These are phyloP conservation scores for Nitzschia sp. DNA, from an alignment of 108 stramenopile species.

Conservation along the genomic window DNA sequence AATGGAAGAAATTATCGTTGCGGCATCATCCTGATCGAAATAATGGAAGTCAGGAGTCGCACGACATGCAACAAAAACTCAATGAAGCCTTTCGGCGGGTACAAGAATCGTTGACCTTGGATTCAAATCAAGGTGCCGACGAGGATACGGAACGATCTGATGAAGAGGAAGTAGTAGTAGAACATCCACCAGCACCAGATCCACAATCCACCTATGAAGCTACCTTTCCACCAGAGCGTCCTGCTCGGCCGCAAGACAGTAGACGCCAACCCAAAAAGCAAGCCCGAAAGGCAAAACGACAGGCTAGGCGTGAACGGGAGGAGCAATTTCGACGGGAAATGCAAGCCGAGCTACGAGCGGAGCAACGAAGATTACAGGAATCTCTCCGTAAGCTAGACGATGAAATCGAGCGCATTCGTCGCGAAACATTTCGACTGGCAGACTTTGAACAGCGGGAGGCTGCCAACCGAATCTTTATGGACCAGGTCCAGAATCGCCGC, in stretches of 20 bases:
- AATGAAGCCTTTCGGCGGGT: neutral
- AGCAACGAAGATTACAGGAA: neutral
- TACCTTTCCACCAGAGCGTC: neutral
- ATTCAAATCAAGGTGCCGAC: neutral
- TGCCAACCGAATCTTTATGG: slow-evolving; percentile 2
- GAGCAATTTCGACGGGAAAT: slow-evolving; percentile 2
- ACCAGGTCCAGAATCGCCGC: neutral
- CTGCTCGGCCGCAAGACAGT: neutral
- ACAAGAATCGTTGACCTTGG: neutral
- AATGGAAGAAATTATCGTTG: slow-evolving; percentile 3
- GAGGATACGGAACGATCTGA: neutral
- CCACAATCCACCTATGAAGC: too few species aligned
- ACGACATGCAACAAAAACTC: slow-evolving; percentile 8
- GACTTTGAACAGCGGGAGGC: slow-evolving; percentile 1
- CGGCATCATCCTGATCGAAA: slow-evolving; percentile 20
- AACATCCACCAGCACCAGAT: neutral
- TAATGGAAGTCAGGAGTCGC: slow-evolving; percentile 6
- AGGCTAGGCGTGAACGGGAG: neutral
- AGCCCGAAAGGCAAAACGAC: neutral
- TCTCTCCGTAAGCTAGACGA: neutral
- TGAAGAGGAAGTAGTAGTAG: neutral
- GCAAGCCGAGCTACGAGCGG: neutral
- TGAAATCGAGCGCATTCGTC: neutral
- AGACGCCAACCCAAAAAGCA: neutral
- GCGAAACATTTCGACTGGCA: neutral